These are phyloP conservation scores for Neoascochyta sp. DNA, from an alignment of 2,329 filamentous ascomycete genomes.

Conservation along the genomic window DNA sequence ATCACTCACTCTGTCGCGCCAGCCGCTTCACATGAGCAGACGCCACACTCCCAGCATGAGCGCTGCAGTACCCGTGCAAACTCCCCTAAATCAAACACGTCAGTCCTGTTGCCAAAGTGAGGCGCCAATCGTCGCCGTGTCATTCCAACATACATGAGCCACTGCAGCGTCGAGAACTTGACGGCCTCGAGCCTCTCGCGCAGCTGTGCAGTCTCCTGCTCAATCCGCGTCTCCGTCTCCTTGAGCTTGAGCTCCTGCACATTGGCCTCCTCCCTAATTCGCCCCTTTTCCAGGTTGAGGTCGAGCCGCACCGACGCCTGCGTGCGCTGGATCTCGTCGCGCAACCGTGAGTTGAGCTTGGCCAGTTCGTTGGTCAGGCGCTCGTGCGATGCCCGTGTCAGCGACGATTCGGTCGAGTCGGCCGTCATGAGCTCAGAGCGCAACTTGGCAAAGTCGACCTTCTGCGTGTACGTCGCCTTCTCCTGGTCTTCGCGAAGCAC, in stretches of 20 bases:
- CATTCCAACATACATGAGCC: slow-evolving; percentile 83
- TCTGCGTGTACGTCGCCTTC: slow-evolving; percentile 73
- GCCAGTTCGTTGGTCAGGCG: slow-evolving; percentile 90
- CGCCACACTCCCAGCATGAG: slow-evolving; percentile 66
- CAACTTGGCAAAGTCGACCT: slow-evolving; percentile 97
- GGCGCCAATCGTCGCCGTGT: too few relatives aligned
- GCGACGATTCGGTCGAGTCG: slow-evolving; percentile 84
- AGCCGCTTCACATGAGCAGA: slow-evolving; percentile 55
- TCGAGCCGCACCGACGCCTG: slow-evolving; percentile 91
- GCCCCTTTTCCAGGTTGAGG: slow-evolving; percentile 91
- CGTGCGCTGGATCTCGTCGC: slow-evolving; percentile 91
- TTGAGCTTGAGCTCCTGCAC: slow-evolving; percentile 97
- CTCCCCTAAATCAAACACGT: slow-evolving; percentile 50
- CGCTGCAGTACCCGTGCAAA: slow-evolving; percentile 63
- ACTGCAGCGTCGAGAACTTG: slow-evolving; percentile 97
- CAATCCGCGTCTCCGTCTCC: slow-evolving; percentile 97
- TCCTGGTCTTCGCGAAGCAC: slow-evolving; percentile 91
- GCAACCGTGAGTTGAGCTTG: slow-evolving; percentile 81
- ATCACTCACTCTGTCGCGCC: too few relatives aligned
- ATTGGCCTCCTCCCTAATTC: slow-evolving; percentile 93
- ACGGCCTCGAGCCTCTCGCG: slow-evolving; percentile 92
- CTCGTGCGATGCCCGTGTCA: slow-evolving; percentile 87
- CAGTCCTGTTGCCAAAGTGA: too few relatives aligned
- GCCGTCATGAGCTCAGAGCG: slow-evolving; percentile 89
- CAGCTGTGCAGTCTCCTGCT: slow-evolving; percentile 90